Conservation (phyloP, 1,284 basidiomycete genomes). For the Sporisorium reilianum region DNA sequence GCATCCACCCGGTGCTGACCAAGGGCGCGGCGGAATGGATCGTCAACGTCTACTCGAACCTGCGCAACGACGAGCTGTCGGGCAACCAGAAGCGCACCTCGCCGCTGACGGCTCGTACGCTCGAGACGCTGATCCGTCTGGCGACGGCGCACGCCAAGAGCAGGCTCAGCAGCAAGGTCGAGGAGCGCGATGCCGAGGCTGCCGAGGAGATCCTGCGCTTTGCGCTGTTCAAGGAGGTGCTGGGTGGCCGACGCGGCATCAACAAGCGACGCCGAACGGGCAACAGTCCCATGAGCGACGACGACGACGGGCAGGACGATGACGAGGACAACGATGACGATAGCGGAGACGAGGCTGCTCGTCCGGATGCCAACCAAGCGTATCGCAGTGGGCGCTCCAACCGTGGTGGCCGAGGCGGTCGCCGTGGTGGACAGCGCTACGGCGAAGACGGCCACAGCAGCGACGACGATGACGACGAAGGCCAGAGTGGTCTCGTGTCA, state of each 20-base stretch:
- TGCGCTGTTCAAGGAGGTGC: constrained; percentile 97
- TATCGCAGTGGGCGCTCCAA: constrained; percentile 61
- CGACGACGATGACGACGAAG: constrained; percentile 50
- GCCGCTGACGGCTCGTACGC: constrained; percentile 95
- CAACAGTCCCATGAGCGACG: constrained; percentile 53
- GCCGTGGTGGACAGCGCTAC: constrained; percentile 41
- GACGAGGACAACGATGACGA: constrained; percentile 54
- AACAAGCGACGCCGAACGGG: constrained; percentile 70
- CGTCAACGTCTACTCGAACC: constrained; percentile 87
- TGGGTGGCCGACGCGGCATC: constrained; percentile 75
- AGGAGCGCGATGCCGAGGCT: constrained; percentile 85
- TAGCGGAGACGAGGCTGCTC: constrained; percentile 71
- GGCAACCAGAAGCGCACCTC: constrained; percentile 95
- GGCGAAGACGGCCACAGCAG: constrained; percentile 43
- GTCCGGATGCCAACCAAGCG: constrained; percentile 72
- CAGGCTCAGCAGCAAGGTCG: constrained; percentile 85
- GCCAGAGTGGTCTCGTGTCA: constrained; percentile 19
- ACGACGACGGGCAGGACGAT: constrained; percentile 40
- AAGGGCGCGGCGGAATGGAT: constrained; percentile 95
- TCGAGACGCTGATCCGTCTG: constrained; percentile 98
- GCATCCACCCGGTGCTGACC: constrained; percentile 78
- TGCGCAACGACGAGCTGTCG: constrained; percentile 92
- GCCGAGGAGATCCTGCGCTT: constrained; percentile 97
- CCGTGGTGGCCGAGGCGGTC: constrained; percentile 36
- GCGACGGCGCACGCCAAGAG: constrained; percentile 98